A percentile compares a stretch with the other conserved stretches of the same genome.
phyloP scores from a whole-genome alignment of 257 asterid species.

The Solanum microdontum region DNA sequence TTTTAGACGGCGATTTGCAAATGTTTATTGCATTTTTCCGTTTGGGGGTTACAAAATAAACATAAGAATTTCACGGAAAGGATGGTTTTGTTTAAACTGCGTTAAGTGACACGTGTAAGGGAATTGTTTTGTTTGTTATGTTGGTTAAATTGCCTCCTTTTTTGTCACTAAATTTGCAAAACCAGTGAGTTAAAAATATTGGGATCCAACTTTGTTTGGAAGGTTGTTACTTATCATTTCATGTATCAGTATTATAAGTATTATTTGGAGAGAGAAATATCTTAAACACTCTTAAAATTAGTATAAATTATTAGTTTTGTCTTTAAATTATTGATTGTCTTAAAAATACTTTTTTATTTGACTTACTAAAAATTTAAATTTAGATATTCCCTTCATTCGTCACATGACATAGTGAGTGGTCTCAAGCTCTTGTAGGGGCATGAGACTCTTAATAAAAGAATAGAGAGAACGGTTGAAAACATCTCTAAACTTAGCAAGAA shows the following conservation, averaged over 20 bases:
- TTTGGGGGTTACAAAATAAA: neutral
- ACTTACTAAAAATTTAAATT: too few species aligned
- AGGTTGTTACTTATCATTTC: neutral
- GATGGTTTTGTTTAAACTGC: constrained; percentile 17
- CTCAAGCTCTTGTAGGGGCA: neutral
- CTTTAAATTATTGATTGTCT: too few species aligned
- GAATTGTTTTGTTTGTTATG: neutral
- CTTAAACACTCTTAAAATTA: too few species aligned
- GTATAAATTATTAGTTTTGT: too few species aligned
- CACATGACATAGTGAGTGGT: too few species aligned
- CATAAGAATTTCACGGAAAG: neutral
- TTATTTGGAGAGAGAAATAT: neutral
- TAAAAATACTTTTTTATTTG: too few species aligned
- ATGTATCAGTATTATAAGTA: too few species aligned
- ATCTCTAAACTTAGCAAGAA: neutral
- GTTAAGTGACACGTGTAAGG: constrained; percentile 12
- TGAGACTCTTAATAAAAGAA: neutral
- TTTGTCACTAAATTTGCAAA: neutral
- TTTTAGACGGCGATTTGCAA: constrained; percentile 11
- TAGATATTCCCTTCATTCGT: accelerated
- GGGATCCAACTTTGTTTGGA: neutral
- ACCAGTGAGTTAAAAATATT: neutral
- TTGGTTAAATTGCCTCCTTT: neutral
- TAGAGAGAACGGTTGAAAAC: neutral
- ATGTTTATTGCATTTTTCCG: constrained; percentile 26